phyloP scores from a whole-genome alignment of 768 basidiomycete genomes.

The Rhodotorula babjevae region DNA sequence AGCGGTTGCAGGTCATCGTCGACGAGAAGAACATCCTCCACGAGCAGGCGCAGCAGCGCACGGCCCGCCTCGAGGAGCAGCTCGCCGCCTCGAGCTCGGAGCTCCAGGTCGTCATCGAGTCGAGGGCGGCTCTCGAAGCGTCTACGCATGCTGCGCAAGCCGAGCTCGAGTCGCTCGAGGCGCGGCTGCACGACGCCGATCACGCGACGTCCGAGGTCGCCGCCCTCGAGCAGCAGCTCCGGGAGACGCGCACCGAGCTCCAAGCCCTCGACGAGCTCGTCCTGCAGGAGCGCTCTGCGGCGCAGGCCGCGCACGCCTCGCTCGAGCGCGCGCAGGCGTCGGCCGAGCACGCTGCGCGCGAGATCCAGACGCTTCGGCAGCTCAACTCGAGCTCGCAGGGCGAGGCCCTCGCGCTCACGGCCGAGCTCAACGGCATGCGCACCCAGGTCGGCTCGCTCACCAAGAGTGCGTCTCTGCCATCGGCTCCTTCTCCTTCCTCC shows the following conservation, averaged over 20 bases:
- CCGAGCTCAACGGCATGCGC: neutral
- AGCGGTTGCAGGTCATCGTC: conserved; percentile 1
- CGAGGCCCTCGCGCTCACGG: conserved; percentile 16
- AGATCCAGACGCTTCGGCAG: conserved; percentile 31
- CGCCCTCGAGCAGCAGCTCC: neutral
- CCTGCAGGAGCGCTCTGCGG: neutral
- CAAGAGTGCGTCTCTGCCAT: neutral
- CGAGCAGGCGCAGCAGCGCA: conserved; percentile 21
- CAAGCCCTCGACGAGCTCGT: neutral
- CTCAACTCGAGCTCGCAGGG: conserved; percentile 18
- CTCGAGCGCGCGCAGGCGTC: conserved; percentile 7
- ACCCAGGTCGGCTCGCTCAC: conserved; percentile 6
- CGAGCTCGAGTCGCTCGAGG: neutral
- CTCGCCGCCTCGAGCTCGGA: conserved; percentile 4
- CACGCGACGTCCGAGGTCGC: neutral
- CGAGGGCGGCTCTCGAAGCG: neutral
- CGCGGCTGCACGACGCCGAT: neutral
- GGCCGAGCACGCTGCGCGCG: conserved; percentile 8
- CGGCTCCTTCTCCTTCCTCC: too few species aligned
- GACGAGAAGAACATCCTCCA: conserved; percentile 4
- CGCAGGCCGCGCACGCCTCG: neutral
- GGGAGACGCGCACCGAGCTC: neutral
- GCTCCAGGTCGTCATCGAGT: conserved; percentile 1
- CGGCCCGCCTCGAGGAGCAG: conserved; percentile 24
- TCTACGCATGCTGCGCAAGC: neutral